Evolutionary conservation across 2,329 filamentous ascomycete species (phyloP).

Genomic region (Penicillium sumatraense): DNA sequence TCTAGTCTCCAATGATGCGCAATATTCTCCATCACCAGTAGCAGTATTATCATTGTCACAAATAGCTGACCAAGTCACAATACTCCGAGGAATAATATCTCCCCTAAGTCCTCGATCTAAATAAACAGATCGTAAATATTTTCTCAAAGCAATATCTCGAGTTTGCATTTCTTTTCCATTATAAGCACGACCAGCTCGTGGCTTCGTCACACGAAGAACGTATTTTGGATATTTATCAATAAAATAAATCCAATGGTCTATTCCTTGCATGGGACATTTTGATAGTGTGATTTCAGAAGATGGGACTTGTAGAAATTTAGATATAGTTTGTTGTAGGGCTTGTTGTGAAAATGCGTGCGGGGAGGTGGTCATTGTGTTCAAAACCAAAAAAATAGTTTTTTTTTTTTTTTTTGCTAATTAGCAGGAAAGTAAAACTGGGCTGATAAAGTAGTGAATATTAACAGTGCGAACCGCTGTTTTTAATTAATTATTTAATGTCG

Average conservation of each 20-base stretch:
- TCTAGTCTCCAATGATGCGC: not conserved
- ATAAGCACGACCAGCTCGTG: not conserved
- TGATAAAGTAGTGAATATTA: no score
- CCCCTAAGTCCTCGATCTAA: not conserved
- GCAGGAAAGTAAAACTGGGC: no score
- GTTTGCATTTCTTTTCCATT: not conserved
- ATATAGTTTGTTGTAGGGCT: no score
- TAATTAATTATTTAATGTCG: no score
- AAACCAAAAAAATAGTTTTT: no score
- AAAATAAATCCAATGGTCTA: no score
- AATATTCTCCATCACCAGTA: not conserved
- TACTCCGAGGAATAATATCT: not conserved
- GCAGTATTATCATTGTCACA: not conserved
- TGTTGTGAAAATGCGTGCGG: no score
- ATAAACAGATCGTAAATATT: not conserved
- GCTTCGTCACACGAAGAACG: not conserved
- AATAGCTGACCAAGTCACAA: not conserved
- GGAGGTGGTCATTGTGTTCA: no score
- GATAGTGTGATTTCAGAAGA: not conserved
- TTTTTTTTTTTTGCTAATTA: no score
- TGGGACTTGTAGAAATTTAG: no score
- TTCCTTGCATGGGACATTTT: no score
- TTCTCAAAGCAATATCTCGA: not conserved
- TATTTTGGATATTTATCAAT: not conserved
- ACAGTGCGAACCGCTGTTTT: no score